Percentiles rank a stretch among this genome's conserved stretches.
Conservation (phyloP, 1,284 basidiomycete species). For the Golubevia sp. region DNA sequence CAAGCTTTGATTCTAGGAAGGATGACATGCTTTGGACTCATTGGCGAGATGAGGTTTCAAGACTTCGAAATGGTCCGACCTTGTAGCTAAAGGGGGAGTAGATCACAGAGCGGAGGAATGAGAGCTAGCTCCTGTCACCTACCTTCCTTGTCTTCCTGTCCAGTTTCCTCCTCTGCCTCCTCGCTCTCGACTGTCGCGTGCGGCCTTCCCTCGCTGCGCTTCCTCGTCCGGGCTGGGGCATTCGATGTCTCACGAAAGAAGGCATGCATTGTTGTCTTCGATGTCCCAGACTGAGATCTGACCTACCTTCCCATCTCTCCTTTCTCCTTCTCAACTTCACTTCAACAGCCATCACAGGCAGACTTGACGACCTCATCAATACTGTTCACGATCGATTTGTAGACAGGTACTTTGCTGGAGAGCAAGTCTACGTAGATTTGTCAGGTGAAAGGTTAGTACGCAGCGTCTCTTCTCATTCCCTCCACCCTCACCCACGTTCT, state of each 20-base stretch:
- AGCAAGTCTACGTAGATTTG: slow-evolving; percentile 64
- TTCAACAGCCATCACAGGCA: slow-evolving; percentile 83
- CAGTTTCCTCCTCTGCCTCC: slow-evolving; percentile 17
- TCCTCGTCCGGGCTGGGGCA: not conserved
- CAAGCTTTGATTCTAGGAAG: too few relatives aligned
- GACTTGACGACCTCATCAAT: slow-evolving; percentile 91
- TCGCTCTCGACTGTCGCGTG: slow-evolving; percentile 2
- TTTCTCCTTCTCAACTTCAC: not conserved
- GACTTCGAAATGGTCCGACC: too few relatives aligned
- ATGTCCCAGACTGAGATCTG: not conserved
- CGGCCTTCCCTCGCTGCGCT: not conserved
- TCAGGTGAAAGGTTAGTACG: slow-evolving; percentile 10
- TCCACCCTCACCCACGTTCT: slow-evolving; percentile 57
- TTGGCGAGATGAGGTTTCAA: too few relatives aligned
- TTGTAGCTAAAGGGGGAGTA: too few relatives aligned
- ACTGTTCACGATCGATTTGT: slow-evolving; percentile 92
- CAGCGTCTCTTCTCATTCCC: not conserved
- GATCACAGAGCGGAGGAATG: too few relatives aligned
- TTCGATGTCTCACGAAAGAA: not conserved
- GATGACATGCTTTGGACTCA: too few relatives aligned
- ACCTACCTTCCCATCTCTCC: slow-evolving; percentile 1
- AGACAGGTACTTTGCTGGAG: slow-evolving; percentile 86
- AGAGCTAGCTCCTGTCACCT: too few relatives aligned
- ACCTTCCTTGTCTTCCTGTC: too few relatives aligned
- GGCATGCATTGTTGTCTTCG: not conserved